Base-by-base conservation (phyloP, 371 early-diverging fungal genomes). In the Actinomortierella wolfii region DNA sequence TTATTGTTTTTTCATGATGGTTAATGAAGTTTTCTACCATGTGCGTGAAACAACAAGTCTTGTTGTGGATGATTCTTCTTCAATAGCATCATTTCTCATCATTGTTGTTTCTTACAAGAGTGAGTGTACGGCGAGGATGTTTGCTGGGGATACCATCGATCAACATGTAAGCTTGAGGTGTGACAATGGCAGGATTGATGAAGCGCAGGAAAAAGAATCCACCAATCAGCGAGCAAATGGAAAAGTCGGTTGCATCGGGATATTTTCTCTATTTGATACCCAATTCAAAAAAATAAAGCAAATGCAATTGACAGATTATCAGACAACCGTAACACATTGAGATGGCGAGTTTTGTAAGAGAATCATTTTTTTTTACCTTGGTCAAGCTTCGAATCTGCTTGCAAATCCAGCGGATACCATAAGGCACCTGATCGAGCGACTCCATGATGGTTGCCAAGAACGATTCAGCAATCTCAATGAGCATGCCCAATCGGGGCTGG, bases 361-460 rank as follows among this genome's bases (percentile, higher is more conserved):
- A n/a, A 8, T 47, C 11, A 18, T 21, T 15, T 47, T 9, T 24
- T 21, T 51, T 45, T 48, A 90, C 87, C 83, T 92, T 94, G n/a
- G 96, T 94, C 61, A 97, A 76, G 1, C 90, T 91, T 41, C 92
- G 81, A 78, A 97, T 97, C 78, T 97, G 96, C 64, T 97, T 97
- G 79, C 98, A 97, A 49, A 97, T 94, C 97, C 97, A 97, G n/a
- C 97, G 86, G 70, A 97, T 97, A 49, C 97, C 98, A 62, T 94
- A 97, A 1, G 98, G 98, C 2, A 94, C 92, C 57, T 84, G 81
- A 48, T 92, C 88, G 15, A 92, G 81, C 1, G 92, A 90, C 8
- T 79, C 81, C 28, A 96, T 83, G 54, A 97, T 95, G 9, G 92
- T 93, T 15, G 85, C 83, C 28, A 97, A 76, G 61, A 97, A 95